A percentile compares a stretch with the other conserved stretches of the same genome.
These are phyloP conservation scores for Apocynum venetum DNA, from an alignment of 257 asterid species.

Conservation along the genomic window DNA sequence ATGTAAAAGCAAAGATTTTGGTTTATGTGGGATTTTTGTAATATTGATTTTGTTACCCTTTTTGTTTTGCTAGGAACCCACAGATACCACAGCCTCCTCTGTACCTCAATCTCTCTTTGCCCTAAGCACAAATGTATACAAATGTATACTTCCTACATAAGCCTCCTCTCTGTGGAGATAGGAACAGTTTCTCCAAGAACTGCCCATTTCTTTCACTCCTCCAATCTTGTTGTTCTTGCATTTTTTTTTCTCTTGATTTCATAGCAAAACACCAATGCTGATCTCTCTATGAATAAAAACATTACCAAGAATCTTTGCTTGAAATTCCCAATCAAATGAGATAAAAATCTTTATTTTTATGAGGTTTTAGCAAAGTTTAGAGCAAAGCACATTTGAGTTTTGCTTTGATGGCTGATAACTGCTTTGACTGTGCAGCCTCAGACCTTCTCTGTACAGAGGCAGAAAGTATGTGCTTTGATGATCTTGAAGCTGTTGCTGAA, in stretches of 20 bases:
- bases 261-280: conserved; percentile 3
- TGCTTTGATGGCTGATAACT: conserved; percentile 41
- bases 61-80: conserved; percentile 20
- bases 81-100: conserved; percentile 18
- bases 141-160: conserved; percentile 46
- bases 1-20: neutral
- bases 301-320: conserved; percentile 2
- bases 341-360: conserved; percentile 36
- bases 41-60: neutral
- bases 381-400: conserved; percentile 9
- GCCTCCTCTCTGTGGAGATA: conserved; percentile 31
- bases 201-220: conserved; percentile 27
- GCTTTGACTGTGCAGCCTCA: conserved; percentile 32
- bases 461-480: conserved; percentile 34
- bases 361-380: conserved; percentile 24
- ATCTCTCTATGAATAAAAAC: conserved; percentile 2
- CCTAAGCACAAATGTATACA: conserved; percentile 52
- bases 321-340: conserved; percentile 5
- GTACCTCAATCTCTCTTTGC: conserved; percentile 41
- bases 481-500: conserved; percentile 27
- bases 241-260: conserved; percentile 4
- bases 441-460: conserved; percentile 53
- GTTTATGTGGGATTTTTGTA: neutral
- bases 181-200: conserved; percentile 33
- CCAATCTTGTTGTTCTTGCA: conserved; percentile 19